Base-by-base conservation (phyloP, 2,329 filamentous ascomycete genomes). In the Aspergillus phoenicis region DNA sequence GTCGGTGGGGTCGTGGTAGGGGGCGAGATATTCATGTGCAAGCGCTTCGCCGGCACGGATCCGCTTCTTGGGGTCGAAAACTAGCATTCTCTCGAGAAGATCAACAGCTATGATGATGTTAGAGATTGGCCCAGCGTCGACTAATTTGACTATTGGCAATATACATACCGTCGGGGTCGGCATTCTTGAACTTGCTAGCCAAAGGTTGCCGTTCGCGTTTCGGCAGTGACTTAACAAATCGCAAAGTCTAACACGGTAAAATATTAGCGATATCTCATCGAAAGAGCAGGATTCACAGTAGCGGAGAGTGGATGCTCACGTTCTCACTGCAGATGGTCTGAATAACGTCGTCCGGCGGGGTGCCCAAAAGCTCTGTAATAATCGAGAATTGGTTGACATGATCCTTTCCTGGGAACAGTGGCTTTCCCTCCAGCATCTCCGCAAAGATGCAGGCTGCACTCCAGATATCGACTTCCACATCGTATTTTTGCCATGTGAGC, bases 401-500 rank as follows among this genome's bases (percentile, higher is more conserved):
- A 75, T 99, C 95, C 82, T 99, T 99, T 76, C 95, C 95, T 0
- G 95, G 95, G 84, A 99, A 99, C 22, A 99, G 82, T 33, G 95
- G 95, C 82, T 98, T 98, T 75, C 95, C 95, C 81, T 97, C 94
- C 62, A 99, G 85, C 95, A 99, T 99, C 81, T 99, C 95, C 45
- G 95, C 95, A 71, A 99, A 98, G 75, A 99, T 99, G 80, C 95
- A 99, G 63, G 95, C 95, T 17, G 94, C 94, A 76, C 95, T 98
- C 95, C 95, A 99, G 75, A 99, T 97, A 77, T 99, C 95, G 61
- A 99, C 95, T 81, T 98, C 95, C 52, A 98, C 89, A 70, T 99
- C 95, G 80, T 99, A 99, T 82, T 99, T 99, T 83, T 99, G 95
- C 95, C 95, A 99, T 66, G 95, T 98, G 75, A 99, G 92, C 95